Conservation (phyloP, 2,329 filamentous ascomycete species). For the Penicillium digitatum region DNA sequence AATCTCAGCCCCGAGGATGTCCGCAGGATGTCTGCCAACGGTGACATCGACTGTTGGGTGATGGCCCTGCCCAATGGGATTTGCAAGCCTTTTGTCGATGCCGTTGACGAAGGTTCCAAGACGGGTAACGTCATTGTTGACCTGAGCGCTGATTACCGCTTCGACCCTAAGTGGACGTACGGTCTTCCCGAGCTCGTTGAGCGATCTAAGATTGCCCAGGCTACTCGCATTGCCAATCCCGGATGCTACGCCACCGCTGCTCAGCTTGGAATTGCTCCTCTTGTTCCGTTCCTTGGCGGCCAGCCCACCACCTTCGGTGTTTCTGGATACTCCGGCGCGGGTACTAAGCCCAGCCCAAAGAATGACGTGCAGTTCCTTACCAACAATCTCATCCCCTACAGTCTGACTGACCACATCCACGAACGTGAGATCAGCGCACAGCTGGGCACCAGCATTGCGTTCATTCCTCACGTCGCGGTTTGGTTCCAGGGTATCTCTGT, state of each 20-base stretch:
- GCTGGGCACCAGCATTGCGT: conserved; percentile 69
- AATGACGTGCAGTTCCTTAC: conserved; percentile 81
- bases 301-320: conserved; percentile 84
- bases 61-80: conserved; percentile 96
- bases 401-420: conserved; percentile 88
- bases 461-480: conserved; percentile 89
- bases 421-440: conserved; percentile 84
- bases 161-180: conserved; percentile 81
- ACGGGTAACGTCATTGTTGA: conserved; percentile 78
- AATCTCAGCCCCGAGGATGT: conserved; percentile 85
- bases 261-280: conserved; percentile 80
- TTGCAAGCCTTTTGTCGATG: conserved; percentile 89
- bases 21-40: conserved; percentile 73
- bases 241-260: conserved; percentile 94
- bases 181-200: conserved; percentile 81
- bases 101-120: conserved; percentile 67
- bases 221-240: conserved; percentile 83
- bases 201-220: conserved; percentile 69
- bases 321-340: conserved; percentile 89
- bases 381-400: conserved; percentile 88
- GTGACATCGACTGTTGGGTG: conserved; percentile 91
- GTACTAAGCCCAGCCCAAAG: conserved; percentile 89
- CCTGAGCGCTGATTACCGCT: conserved; percentile 94
- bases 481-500: conserved; percentile 94
- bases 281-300: conserved; percentile 72